Percentiles rank a stretch among this genome's conserved stretches.
Evolutionary conservation across 345 rosid species (phyloP).

Genomic region (Camelina laxa): DNA sequence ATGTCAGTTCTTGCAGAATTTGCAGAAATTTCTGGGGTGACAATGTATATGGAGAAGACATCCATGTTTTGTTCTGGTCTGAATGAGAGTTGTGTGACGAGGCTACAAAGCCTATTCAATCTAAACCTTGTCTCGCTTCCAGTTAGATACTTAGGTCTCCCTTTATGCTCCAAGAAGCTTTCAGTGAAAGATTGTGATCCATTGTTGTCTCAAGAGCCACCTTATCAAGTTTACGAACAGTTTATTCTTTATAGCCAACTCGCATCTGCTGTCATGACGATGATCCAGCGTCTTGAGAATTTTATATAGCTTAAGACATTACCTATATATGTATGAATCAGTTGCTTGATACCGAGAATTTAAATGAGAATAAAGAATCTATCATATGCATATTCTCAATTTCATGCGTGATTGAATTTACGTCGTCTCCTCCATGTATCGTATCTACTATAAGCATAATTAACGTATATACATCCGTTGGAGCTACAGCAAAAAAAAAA

Average conservation of each 20-base stretch:
- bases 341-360: neutral
- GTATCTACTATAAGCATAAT: neutral
- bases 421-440: neutral
- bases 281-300: constrained; percentile 1
- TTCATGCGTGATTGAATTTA: neutral
- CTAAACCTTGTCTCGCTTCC: no score
- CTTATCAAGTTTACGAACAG: neutral
- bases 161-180: no score
- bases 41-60: no score
- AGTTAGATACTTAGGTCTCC: no score
- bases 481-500: neutral
- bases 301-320: neutral
- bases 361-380: neutral
- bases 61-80: no score
- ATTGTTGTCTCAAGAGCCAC: neutral
- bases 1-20: no score
- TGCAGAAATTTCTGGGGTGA: no score
- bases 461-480: neutral
- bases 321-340: neutral
- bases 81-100: no score
- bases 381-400: neutral
- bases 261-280: neutral
- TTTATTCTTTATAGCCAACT: neutral
- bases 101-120: no score
- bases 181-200: no score